These are phyloP conservation scores for Pseudogymnoascus destructans DNA, from an alignment of 2,329 filamentous ascomycete genomes.

Conservation along the genomic window DNA sequence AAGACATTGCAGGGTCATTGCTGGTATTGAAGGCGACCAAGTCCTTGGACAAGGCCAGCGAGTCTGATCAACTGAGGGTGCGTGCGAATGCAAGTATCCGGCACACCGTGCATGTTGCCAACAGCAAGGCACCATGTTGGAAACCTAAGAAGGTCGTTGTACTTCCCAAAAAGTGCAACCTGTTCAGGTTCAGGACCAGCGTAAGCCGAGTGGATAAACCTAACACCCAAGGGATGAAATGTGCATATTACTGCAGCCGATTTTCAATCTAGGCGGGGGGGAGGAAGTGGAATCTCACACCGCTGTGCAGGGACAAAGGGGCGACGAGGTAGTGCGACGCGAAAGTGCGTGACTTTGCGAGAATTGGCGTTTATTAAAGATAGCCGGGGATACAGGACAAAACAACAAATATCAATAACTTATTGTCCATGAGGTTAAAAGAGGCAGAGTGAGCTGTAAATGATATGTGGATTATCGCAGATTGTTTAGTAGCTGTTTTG, in stretches of 20 bases:
- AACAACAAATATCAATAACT: background rate
- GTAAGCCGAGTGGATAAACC: background rate
- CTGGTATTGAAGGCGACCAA: background rate
- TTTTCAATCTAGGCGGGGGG: background rate
- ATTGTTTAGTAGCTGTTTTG: background rate
- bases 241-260: background rate
- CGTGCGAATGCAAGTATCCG: background rate
- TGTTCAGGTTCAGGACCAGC: background rate
- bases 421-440: background rate
- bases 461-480: background rate
- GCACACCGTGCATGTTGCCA: background rate
- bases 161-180: background rate
- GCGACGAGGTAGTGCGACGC: background rate
- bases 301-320: background rate
- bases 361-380: background rate
- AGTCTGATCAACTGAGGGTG: background rate
- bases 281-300: background rate
- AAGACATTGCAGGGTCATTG: background rate
- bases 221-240: background rate
- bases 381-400: background rate
- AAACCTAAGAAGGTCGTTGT: background rate
- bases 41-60: background rate
- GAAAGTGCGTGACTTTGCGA: conserved; percentile 4
- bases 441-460: background rate
- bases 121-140: background rate